A percentile compares a stretch with the other conserved stretches of the same genome.
Conservation (phyloP, 768 basidiomycete genomes). For the Jaapia argillacea region DNA sequence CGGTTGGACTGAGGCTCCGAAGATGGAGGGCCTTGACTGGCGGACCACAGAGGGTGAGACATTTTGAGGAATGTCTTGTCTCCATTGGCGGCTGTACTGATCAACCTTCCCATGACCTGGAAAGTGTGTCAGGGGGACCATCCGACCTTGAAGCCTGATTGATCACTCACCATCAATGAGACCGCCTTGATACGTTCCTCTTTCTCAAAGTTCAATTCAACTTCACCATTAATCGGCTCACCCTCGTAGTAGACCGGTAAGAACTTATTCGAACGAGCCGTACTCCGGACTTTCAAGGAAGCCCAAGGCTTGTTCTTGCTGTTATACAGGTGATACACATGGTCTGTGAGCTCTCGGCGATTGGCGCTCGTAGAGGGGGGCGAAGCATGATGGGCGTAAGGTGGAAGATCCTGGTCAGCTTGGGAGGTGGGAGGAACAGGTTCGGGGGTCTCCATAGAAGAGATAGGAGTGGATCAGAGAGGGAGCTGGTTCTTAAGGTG, state of each 20-base stretch:
- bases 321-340: background rate
- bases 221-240: background rate
- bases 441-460: too few species aligned
- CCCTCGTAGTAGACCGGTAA: background rate
- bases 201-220: background rate
- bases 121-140: too few species aligned
- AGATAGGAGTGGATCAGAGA: too few species aligned
- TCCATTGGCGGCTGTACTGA: background rate
- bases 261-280: background rate
- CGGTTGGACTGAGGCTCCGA: background rate
- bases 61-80: background rate
- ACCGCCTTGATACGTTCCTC: background rate
- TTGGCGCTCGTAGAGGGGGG: background rate
- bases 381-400: too few species aligned
- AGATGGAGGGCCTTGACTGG: background rate
- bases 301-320: background rate
- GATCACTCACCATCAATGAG: background rate
- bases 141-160: too few species aligned
- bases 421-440: too few species aligned
- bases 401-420: conserved; percentile 1
- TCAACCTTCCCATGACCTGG: too few species aligned
- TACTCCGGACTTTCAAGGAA: background rate
- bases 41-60: background rate
- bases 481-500: too few species aligned
- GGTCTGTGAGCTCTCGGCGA: background rate